These are phyloP conservation scores for Gossypium trilobum DNA, from an alignment of 441 rosid species.

Conservation along the genomic window DNA sequence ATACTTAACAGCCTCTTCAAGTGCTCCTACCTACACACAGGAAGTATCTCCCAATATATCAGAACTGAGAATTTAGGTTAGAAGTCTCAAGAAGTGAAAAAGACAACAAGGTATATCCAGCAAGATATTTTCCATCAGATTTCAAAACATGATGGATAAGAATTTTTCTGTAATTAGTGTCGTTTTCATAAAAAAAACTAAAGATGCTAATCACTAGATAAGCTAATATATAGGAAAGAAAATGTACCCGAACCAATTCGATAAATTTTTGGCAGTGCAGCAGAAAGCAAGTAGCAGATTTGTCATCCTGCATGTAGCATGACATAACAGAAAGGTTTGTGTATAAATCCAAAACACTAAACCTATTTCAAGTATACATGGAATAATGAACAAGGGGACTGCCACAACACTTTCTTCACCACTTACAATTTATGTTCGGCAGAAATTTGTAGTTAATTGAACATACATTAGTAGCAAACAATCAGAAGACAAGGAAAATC, in stretches of 20 bases:
- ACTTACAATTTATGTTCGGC: neutral
- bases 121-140: neutral
- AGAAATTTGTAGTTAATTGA: neutral
- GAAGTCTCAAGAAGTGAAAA: neutral
- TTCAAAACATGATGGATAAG: neutral
- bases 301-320: slow-evolving; percentile 63
- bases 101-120: neutral
- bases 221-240: slow-evolving; percentile 10
- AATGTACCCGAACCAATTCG: slow-evolving; percentile 76
- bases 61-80: neutral
- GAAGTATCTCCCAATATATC: neutral
- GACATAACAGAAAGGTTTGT: slow-evolving; percentile 15
- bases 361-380: neutral
- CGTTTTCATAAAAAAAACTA: neutral
- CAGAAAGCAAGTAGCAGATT: slow-evolving; percentile 80
- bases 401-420: neutral
- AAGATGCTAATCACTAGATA: neutral
- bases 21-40: slow-evolving; percentile 51
- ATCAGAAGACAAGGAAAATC: neutral
- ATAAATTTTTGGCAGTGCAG: slow-evolving; percentile 85
- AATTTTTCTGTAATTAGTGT: neutral
- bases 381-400: slow-evolving; percentile 1
- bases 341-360: neutral
- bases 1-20: slow-evolving; percentile 65
- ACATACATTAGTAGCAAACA: neutral